Base-by-base conservation (phyloP, 192 early-diverging fungal genomes). In the Mycoemilia scoparia region DNA sequence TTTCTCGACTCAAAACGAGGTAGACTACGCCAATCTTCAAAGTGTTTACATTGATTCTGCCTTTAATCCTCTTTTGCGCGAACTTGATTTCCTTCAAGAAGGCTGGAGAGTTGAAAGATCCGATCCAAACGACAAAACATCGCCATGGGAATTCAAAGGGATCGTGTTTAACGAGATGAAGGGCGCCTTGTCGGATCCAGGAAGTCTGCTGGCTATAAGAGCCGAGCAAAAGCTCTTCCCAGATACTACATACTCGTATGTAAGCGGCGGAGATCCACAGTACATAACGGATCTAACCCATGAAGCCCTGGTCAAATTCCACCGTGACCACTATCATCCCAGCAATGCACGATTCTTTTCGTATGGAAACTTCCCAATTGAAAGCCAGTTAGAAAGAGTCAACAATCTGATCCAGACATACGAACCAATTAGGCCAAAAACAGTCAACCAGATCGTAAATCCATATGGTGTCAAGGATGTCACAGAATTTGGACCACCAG, bases 141-240 rank as follows among this genome's bases (percentile, higher is more conserved):
- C 40, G 4, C 39, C 46, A 14, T 66, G 41, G 43, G 37, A 43
- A 24, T 80, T 96, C 52, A 93, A 93, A 45, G 91, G 91, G 32
- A 79, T 96, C 16, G 91, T 96, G 14, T 96, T 87, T 47, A 96
- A 96, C 49, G 91, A 96, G 43, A 96, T 96, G 91, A 96, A 96
- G 60, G 91, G 91, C 9, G 48, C 51, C 5, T 72, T 78, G 60
- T 82, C 85, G 3, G 87, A 96, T 45, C 54, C 80, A 1, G 72
- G 71, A 35, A 77, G 74, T 32, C 51, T 93, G 30, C 91, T 82
- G 43, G 71, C 73, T 19, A 66, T 67, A 22, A 68, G 78, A 5
- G 62, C 64, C 9, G 82, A 87, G 38, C 77, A 88, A 64, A 56
- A 71, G 32, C 68, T 96, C 67, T 92, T 76, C 46, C 76, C 82